Evolutionary conservation across 306 rosid species (phyloP).

Genomic region (Quercus mongolica): DNA sequence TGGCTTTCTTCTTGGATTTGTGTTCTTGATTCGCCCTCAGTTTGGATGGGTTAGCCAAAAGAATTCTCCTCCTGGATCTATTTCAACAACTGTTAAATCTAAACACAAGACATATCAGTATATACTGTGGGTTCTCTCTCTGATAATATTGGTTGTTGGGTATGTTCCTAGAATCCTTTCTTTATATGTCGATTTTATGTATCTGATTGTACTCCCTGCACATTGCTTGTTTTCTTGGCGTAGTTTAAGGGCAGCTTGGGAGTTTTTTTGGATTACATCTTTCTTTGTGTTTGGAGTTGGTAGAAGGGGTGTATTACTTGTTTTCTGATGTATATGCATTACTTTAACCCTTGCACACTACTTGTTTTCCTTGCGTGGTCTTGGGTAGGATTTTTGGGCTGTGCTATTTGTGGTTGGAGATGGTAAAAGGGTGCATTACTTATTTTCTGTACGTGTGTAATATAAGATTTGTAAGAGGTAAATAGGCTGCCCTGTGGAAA

Average conservation of each 20-base stretch:
- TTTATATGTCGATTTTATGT: neutral
- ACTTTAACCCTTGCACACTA: no score
- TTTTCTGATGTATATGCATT: no score
- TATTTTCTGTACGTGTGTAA: slow-evolving; percentile 6
- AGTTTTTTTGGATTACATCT: no score
- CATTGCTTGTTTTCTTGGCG: neutral
- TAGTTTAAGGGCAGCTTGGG: no score
- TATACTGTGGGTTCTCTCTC: slow-evolving; percentile 55
- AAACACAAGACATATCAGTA: slow-evolving; percentile 74
- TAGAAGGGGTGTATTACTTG: no score
- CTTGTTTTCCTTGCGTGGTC: no score
- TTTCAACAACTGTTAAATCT: slow-evolving; percentile 35
- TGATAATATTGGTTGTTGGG: slow-evolving; percentile 52
- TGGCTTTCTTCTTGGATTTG: slow-evolving; percentile 84
- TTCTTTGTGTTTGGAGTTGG: no score
- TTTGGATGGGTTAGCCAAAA: slow-evolving; percentile 59
- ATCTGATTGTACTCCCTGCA: neutral
- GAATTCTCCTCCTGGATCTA: slow-evolving; percentile 18
- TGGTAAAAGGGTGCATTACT: neutral
- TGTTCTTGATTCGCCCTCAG: slow-evolving; percentile 74
- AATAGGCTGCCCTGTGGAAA: neutral
- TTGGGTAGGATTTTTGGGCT: neutral
- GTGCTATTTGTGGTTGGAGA: neutral
- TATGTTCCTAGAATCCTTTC: slow-evolving; percentile 24
- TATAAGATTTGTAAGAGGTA: slow-evolving; percentile 1